Evolutionary conservation across 768 basidiomycete species (phyloP), one percentile per base, ranked within the genome.

Genomic region (Chalciporus chontae): DNA sequence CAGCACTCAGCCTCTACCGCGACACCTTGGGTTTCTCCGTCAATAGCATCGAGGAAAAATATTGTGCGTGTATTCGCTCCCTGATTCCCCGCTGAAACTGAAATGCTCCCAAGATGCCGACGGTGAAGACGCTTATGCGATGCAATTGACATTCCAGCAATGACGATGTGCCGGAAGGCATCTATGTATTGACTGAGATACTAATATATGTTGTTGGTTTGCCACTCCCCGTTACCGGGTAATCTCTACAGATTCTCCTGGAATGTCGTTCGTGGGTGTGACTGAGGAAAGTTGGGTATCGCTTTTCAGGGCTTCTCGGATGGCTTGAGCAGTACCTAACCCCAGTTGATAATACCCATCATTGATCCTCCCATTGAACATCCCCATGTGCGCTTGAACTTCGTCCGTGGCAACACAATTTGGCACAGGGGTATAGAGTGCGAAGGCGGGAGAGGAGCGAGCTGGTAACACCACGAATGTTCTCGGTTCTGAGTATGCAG

Each of bases 51-150:
- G 94, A 96, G 66, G 84, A 89, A 67, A 84, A 81, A 55, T 97
- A 98, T 60, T 97, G 94, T 95, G 60, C 68, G 88, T 81, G n/a
- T 43, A 26, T 39, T 34, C 19, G 21, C 23, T 19, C 17, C 51
- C 18, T 32, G 19, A 34, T 15, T 26, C 31, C 26, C 17, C 37
- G 51, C 8, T 10, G 36, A n/a, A 45, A 48, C 47, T 64, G 23
- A 62, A 36, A 26, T 23, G 15, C 42, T 29, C 43, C 43, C 1
- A 19, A 95, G 93, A 95, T 70, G 94, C 92, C 3, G 93, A 96
- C 61, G 93, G 93, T 4, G 93, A 96, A 69, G 92, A 94, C 53
- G 94, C 94, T 18, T 94, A 92, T 62, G 85, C 90, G 3, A 96
- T 96, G 93, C 78, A 84, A 19, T 76, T 92, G 38, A 73, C 76